Conservation (phyloP, 1,284 basidiomycete species). For the Boletellus sp. region DNA sequence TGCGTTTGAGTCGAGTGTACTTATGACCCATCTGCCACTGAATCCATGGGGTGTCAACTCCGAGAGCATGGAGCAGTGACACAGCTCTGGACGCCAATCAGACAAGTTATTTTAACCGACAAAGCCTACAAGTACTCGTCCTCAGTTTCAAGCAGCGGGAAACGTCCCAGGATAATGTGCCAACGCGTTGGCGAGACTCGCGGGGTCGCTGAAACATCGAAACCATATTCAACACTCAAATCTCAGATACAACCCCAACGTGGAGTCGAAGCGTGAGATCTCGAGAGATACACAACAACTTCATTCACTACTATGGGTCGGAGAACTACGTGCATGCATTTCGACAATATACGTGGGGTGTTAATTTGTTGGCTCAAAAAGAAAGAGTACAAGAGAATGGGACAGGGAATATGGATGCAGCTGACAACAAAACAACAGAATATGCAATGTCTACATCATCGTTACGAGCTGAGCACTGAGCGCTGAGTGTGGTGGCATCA, state of each 20-base stretch:
- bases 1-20: no score
- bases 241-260: background rate
- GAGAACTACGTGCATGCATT: conserved; percentile 6
- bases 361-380: conserved; percentile 4
- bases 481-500: conserved; percentile 13
- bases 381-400: conserved; percentile 12
- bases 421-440: conserved; percentile 18
- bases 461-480: conserved; percentile 5
- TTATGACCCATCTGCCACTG: no score
- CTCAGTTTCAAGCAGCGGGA: no score
- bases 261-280: conserved; percentile 1
- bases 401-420: conserved; percentile 21
- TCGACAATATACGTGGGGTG: conserved; percentile 9
- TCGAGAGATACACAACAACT: conserved; percentile 7
- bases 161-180: no score
- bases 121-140: no score
- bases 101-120: no score
- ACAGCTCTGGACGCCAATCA: no score
- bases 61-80: no score
- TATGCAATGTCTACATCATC: conserved; percentile 24
- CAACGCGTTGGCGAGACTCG: no score
- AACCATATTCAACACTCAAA: no score
- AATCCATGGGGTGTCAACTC: no score
- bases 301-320: conserved; percentile 8
- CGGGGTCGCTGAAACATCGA: no score